These are phyloP conservation scores for Kingdonia uniflora DNA, from an alignment of 164 flowering plant species.

Conservation along the genomic window DNA sequence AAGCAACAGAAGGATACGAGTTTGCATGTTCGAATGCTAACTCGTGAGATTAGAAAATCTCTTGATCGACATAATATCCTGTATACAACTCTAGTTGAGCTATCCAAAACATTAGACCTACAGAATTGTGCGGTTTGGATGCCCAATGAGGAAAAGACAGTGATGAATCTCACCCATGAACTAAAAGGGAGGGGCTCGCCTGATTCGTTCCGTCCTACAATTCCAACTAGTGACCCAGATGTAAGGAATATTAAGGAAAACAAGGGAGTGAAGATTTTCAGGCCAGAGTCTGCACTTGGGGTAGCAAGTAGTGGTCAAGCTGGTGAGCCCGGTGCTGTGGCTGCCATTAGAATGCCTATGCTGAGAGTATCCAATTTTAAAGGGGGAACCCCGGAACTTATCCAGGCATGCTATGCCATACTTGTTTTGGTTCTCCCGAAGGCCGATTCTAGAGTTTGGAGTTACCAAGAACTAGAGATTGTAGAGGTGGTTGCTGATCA, in stretches of 20 bases:
- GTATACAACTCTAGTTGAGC: slow-evolving; percentile 74
- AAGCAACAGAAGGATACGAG: slow-evolving; percentile 65
- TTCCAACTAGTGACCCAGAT: slow-evolving; percentile 50
- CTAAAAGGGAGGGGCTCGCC: slow-evolving; percentile 31
- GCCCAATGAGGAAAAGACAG: slow-evolving; percentile 60
- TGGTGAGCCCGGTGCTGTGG: slow-evolving; percentile 54
- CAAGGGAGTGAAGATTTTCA: slow-evolving; percentile 49
- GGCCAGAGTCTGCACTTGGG: slow-evolving; percentile 50
- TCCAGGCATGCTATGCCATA: slow-evolving; percentile 63
- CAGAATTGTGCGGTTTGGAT: slow-evolving; percentile 91
- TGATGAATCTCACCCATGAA: slow-evolving; percentile 66
- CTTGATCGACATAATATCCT: slow-evolving; percentile 79
- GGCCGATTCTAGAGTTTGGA: slow-evolving; percentile 49
- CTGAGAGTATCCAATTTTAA: slow-evolving; percentile 73
- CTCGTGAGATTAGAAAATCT: slow-evolving; percentile 80
- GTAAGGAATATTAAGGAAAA: slow-evolving; percentile 46
- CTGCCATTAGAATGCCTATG: slow-evolving; percentile 95
- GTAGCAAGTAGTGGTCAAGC: slow-evolving; percentile 39
- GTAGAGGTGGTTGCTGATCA: slow-evolving; percentile 91
- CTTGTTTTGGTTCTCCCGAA: slow-evolving; percentile 72
- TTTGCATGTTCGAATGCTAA: slow-evolving; percentile 86
- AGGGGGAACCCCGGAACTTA: slow-evolving; percentile 79
- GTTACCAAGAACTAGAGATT: slow-evolving; percentile 68
- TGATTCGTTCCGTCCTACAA: slow-evolving; percentile 11
- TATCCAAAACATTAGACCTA: too few species aligned